phyloP scores from a whole-genome alignment of 2,329 filamentous ascomycete genomes.

The Penicillium sp. region DNA sequence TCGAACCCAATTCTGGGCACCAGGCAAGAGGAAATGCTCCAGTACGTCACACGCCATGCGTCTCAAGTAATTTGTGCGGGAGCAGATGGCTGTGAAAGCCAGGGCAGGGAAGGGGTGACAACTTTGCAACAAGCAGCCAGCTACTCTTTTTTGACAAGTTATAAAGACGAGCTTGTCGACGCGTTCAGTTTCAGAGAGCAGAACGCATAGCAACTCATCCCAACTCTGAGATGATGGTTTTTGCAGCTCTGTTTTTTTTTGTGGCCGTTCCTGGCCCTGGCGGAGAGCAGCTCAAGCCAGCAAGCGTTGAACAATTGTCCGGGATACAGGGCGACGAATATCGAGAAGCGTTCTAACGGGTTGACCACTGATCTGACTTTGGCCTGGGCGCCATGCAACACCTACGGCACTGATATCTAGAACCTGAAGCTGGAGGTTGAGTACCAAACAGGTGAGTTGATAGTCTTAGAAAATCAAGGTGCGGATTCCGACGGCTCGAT shows the following conservation, averaged over 20 bases:
- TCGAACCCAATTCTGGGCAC: background rate
- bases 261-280: constrained; percentile 4
- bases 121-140: background rate
- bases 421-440: constrained; percentile 63
- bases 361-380: constrained; percentile 73
- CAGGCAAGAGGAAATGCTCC: background rate
- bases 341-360: constrained; percentile 44
- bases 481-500: background rate
- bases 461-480: rapidly evolving
- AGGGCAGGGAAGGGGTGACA: background rate
- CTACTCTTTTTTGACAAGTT: background rate
- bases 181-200: background rate
- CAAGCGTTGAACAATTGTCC: constrained; percentile 33
- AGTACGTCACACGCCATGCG: background rate
- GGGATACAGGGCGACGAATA: constrained; percentile 44
- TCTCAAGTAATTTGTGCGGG: background rate
- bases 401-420: constrained; percentile 62
- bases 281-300: background rate
- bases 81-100: background rate
- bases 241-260: background rate
- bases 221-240: background rate
- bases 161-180: background rate
- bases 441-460: constrained; percentile 61
- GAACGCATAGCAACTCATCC: background rate
- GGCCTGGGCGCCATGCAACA: constrained; percentile 68